Base-by-base conservation (phyloP, 1,284 basidiomycete species). In the Leucoagaricus sp. region DNA sequence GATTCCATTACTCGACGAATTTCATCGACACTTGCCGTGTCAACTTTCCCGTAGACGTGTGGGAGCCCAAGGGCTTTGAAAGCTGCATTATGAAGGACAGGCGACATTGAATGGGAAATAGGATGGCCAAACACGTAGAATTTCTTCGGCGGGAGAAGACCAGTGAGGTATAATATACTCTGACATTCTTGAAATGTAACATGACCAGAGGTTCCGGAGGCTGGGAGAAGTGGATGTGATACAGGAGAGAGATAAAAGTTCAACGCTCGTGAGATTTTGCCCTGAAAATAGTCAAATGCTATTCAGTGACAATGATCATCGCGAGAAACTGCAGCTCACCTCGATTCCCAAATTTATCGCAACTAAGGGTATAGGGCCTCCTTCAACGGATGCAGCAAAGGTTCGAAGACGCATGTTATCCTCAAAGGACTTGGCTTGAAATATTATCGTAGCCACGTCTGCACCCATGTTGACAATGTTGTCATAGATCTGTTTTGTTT, bases 41-140 rank as follows among this genome's bases (percentile, higher is more conserved):
- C 65, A 17, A 60, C 55, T 48, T 67, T 60, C 53, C 62, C 60
- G 41, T 68, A 69, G n/a, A 61, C 62, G 38, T 66, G 61, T 6
- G 65, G 66, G 8, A 67, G 59, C 2, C 62, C 63, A 17, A 67
- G 60, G 9, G 63, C 50, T 19, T 50, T 55, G 47, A 69, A 67
- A 1, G 67, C 63, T 9, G 64, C 62, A 48, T 67, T 67, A 23
- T 69, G 65, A 36, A 69, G 61, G 8, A 65, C 60, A 12, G 68
- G 68, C 9, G 67, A 70, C 61, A 66, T 67, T 8, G 67, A 68
- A 52, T 69, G 66, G 29, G 63, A 49, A 28, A 69, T 64, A 2
- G 68, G 64, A 25, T 62, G 64, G 34, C 67, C 69, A 57, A 67
- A 65, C 23, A 66, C 60, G 50, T 66, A 64, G 45, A 61, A 66